Percentiles rank a stretch among this genome's conserved stretches.
Evolutionary conservation across 2,329 filamentous ascomycete species (phyloP).

Genomic region (Sarocladium brachiariae): DNA sequence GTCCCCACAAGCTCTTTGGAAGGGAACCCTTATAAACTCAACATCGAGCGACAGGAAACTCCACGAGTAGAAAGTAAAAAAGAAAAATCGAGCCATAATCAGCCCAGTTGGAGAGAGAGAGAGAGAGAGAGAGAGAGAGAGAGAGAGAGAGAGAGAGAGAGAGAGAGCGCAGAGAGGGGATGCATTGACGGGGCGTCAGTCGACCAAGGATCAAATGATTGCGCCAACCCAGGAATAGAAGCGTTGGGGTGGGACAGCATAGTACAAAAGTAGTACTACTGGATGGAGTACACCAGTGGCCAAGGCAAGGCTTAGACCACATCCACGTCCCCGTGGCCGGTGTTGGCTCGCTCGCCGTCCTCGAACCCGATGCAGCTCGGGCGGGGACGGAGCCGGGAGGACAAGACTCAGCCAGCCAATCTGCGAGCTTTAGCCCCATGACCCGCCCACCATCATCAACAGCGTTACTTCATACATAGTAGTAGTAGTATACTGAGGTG

Average conservation of each 20-base stretch:
- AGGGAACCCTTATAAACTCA: slow-evolving; percentile 1
- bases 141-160: no score
- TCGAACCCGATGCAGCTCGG: slow-evolving; percentile 1
- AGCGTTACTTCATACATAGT: neutral
- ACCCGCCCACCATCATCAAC: neutral
- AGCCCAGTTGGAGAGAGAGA: no score
- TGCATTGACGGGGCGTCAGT: neutral
- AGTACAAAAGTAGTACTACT: no score
- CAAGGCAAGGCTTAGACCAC: slow-evolving; percentile 9
- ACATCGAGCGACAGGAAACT: no score
- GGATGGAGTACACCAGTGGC: no score
- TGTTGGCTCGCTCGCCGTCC: neutral
- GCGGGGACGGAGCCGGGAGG: neutral
- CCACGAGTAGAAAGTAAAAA: neutral
- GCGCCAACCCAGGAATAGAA: slow-evolving; percentile 9
- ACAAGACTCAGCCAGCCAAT: no score
- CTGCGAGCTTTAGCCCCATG: neutral
- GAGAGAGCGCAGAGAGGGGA: no score
- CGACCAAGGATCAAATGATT: neutral
- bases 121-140: no score
- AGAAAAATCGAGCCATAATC: neutral
- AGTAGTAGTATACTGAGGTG: no score
- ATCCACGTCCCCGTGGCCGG: neutral
- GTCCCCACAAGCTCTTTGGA: slow-evolving; percentile 10
- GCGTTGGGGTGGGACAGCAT: slow-evolving; percentile 1